Evolutionary conservation across 768 basidiomycete species (phyloP), one percentile per base, ranked within the genome.

Genomic region (Brasilioporus rufonigricans): DNA sequence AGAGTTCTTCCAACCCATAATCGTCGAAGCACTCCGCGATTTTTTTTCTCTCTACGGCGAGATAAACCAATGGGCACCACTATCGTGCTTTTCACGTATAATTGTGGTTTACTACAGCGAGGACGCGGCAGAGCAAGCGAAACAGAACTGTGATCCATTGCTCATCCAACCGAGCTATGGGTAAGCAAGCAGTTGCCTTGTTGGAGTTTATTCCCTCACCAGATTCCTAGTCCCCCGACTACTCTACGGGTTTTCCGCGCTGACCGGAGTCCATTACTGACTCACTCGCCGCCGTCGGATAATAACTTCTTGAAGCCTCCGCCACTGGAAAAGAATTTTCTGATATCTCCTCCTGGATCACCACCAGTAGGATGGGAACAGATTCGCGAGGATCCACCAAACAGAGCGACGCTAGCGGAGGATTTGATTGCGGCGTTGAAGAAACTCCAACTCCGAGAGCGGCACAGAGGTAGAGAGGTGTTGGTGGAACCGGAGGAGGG

Each of bases 351-450:
- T 0, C 97, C 97, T 4, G 97, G 97, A 5, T 97, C 94, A 0
- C 97, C 97, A 0, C 97, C 97, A 0, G 86, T 95, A 1, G 97
- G 95, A 3, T 99, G 97, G 97, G 93, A 97, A 66, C 93, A 81
- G 23, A 82, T 94, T 53, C 76, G 76, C 47, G 96, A 98, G 71
- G 93, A 95, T 9, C 91, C 93, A 18, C 96, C 96, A 0, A 98
- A 98, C 65, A 68, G 75, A 3, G 73, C 80, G 3, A 87, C 93
- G 5, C 81, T 97, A 24, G 96, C 96, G 0, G 85, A 89, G 23
- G 96, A 98, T 67, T 80, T 98, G 59, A 89, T 93, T 26, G 65
- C 76, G 12, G 96, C 96, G 16, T 74, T 98, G 51, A 80, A 77
- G 60, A 82, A 79, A 61, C 78, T 98, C 3, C 82, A 91, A 65